Evolutionary conservation across 2,329 filamentous ascomycete genomes (phyloP).

Genomic region (Parascedosporium putredinis): DNA sequence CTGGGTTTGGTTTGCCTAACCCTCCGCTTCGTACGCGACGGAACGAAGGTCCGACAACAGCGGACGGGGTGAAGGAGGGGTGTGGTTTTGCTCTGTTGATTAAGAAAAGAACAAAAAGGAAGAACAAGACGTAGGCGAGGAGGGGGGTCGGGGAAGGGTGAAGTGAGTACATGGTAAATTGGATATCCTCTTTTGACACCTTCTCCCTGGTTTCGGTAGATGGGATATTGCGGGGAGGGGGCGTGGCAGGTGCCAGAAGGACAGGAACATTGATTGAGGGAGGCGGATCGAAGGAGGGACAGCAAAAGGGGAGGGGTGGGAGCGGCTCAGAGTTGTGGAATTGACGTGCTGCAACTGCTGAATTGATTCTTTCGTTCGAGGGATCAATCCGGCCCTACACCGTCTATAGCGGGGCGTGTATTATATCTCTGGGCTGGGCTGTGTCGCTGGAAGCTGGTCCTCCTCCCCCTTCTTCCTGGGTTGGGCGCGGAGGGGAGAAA

Average conservation of each 20-base stretch:
- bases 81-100: not conserved
- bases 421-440: too few species aligned
- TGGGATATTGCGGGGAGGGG: not conserved
- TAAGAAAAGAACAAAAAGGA: not conserved
- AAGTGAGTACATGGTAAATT: too few species aligned
- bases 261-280: not conserved
- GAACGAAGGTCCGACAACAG: constrained; percentile 3
- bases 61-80: not conserved
- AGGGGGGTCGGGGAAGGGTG: not conserved
- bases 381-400: too few species aligned
- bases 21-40: not conserved
- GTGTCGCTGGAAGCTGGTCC: too few species aligned
- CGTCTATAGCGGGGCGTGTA: not conserved
- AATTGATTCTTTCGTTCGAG: too few species aligned
- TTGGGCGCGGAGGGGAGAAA: not conserved
- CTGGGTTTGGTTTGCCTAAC: not conserved
- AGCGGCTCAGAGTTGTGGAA: too few species aligned
- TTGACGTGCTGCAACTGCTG: too few species aligned
- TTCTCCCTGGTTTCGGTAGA: constrained; percentile 3
- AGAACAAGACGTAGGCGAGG: not conserved
- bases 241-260: not conserved
- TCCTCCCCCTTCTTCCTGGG: too few species aligned
- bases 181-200: not conserved
- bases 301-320: not conserved
- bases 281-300: not conserved